Percentiles rank a stretch among this genome's conserved stretches.
Evolutionary conservation across 2,329 filamentous ascomycete genomes (phyloP).

Genomic region (Fusarium citri): DNA sequence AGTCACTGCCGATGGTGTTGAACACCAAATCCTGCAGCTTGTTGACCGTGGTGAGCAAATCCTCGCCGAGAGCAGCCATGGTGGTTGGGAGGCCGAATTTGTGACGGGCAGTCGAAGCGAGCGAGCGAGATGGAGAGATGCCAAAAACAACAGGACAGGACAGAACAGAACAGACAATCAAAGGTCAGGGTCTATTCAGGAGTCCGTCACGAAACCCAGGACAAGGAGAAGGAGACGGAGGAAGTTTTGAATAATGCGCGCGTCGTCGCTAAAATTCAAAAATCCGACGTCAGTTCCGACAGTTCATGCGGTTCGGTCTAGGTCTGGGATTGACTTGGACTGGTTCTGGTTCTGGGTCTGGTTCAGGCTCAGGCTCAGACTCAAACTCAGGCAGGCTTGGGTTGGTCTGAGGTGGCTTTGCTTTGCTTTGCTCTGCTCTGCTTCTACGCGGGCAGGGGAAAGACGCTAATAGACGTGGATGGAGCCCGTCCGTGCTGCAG

Average conservation of each 20-base stretch:
- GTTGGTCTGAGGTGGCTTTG: slow-evolving; percentile 21
- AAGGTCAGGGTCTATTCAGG: slow-evolving; percentile 32
- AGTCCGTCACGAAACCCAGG: slow-evolving; percentile 33
- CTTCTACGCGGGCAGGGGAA: slow-evolving; percentile 31
- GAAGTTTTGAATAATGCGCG: slow-evolving; percentile 40
- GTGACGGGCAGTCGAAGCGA: slow-evolving; percentile 17
- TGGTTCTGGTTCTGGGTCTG: slow-evolving; percentile 20
- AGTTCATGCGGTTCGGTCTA: slow-evolving; percentile 46
- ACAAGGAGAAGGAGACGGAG: slow-evolving; percentile 33
- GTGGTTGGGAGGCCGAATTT: slow-evolving; percentile 43
- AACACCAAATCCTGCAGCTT: slow-evolving; percentile 98
- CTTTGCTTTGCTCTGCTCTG: slow-evolving; percentile 29
- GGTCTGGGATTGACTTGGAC: slow-evolving; percentile 16
- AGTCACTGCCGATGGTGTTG: slow-evolving; percentile 99
- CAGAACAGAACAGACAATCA: slow-evolving; percentile 16
- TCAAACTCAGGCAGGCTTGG: slow-evolving; percentile 19
- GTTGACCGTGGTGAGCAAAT: slow-evolving; percentile 95
- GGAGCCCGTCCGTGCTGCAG: background rate
- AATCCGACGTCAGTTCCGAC: slow-evolving; percentile 43
- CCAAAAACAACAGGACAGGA: slow-evolving; percentile 31
- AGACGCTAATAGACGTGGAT: background rate
- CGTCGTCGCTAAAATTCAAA: slow-evolving; percentile 44
- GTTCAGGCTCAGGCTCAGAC: slow-evolving; percentile 19
- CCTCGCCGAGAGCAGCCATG: slow-evolving; percentile 96
- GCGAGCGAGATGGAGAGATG: slow-evolving; percentile 16